These are phyloP conservation scores for Neurospora sp. DNA, from an alignment of 495 filamentous ascomycete genomes.

Conservation along the genomic window DNA sequence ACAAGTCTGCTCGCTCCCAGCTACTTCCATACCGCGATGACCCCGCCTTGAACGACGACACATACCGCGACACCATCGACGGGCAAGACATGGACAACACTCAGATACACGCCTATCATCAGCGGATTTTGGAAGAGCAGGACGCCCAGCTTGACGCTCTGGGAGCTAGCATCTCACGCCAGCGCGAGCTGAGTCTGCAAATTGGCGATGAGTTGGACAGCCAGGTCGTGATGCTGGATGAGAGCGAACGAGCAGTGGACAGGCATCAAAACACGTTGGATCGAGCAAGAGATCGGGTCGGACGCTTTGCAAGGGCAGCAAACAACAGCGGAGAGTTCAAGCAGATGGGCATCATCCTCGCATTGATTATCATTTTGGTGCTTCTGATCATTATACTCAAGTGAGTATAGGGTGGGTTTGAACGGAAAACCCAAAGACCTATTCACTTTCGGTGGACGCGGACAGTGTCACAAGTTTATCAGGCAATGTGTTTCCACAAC, in stretches of 20 bases:
- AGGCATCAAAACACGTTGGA: constrained; percentile 68
- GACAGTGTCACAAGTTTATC: not conserved
- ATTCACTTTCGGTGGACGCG: not conserved
- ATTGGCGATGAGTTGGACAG: constrained; percentile 94
- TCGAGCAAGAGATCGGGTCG: constrained; percentile 60
- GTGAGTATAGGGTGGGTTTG: constrained; percentile 23
- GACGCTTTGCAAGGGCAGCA: constrained; percentile 58
- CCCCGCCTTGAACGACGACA: constrained; percentile 23
- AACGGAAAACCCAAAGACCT: not conserved
- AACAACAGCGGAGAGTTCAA: constrained; percentile 73
- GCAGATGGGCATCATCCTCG: constrained; percentile 67
- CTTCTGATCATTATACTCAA: constrained; percentile 72
- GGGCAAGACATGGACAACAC: constrained; percentile 51
- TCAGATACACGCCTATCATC: constrained; percentile 81
- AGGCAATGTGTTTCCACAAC: not conserved
- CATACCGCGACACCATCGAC: constrained; percentile 36
- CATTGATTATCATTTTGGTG: constrained; percentile 67
- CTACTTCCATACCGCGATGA: constrained; percentile 59
- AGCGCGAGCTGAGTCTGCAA: constrained; percentile 86
- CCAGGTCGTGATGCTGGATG: constrained; percentile 81
- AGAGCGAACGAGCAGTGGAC: constrained; percentile 73
- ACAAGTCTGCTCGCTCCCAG: constrained; percentile 31
- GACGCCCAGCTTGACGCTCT: constrained; percentile 87
- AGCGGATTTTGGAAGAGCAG: constrained; percentile 68
- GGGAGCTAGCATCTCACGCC: constrained; percentile 77